Evolutionary conservation across 805 yeast species (phyloP).

Genomic region (Candida maris): DNA sequence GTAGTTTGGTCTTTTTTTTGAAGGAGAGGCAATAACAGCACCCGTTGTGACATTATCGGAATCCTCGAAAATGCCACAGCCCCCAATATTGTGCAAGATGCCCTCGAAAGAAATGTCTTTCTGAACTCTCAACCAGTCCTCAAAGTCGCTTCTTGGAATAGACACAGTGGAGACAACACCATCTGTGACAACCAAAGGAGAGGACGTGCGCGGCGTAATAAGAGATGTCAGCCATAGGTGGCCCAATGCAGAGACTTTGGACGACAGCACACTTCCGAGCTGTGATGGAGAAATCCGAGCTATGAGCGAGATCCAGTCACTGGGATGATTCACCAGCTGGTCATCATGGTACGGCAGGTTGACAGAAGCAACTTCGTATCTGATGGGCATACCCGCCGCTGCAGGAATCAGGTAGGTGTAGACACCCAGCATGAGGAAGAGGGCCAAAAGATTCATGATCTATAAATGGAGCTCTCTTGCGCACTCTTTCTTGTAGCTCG

Average conservation of each 20-base stretch:
- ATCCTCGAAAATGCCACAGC: constrained; percentile 32
- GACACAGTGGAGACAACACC: constrained; percentile 20
- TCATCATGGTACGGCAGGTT: not conserved
- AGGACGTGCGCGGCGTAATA: constrained; percentile 1
- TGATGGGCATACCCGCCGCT: constrained; percentile 10
- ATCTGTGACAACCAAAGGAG: constrained; percentile 12
- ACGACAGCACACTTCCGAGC: constrained; percentile 3
- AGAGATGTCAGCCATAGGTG: constrained; percentile 5
- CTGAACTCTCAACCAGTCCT: constrained; percentile 48
- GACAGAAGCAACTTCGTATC: constrained; percentile 1
- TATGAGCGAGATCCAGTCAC: constrained; percentile 12
- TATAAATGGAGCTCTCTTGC: no score
- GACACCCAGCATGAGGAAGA: constrained; percentile 5
- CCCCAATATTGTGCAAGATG: constrained; percentile 56
- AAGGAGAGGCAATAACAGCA: constrained; percentile 83
- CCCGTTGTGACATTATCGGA: constrained; percentile 51
- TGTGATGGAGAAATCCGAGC: constrained; percentile 11
- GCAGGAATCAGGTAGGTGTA: constrained; percentile 1
- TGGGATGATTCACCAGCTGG: constrained; percentile 1
- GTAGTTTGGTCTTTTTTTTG: constrained; percentile 67
- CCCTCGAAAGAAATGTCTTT: constrained; percentile 39
- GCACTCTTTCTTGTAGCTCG: no score
- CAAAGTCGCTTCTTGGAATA: constrained; percentile 37
- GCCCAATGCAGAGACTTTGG: not conserved
- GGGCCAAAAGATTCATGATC: constrained; percentile 7